These are phyloP conservation scores for Solanum ossicruentum DNA, from an alignment of 257 asterid species.

Conservation along the genomic window DNA sequence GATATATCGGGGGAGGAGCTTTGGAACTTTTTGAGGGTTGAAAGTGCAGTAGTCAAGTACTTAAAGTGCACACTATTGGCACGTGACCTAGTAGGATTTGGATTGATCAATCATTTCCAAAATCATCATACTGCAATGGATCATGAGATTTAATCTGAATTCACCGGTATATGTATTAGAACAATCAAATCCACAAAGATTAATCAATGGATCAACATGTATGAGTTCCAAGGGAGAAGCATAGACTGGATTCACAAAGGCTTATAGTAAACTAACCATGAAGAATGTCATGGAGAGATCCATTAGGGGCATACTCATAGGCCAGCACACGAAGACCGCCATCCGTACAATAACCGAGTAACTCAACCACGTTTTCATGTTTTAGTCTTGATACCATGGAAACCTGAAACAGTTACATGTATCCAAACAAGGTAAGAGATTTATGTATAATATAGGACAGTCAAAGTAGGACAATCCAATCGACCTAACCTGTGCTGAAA, in stretches of 20 bases:
- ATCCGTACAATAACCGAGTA: slow-evolving; percentile 61
- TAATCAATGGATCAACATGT: not conserved
- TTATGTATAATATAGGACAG: not conserved
- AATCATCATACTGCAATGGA: not conserved
- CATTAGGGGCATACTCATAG: slow-evolving; percentile 59
- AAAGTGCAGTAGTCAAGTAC: not conserved
- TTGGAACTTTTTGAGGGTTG: not conserved
- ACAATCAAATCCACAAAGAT: not conserved
- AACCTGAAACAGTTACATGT: slow-evolving; percentile 26
- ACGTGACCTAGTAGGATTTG: not conserved
- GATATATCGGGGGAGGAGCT: not conserved
- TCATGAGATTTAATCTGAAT: not conserved
- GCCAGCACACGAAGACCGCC: slow-evolving; percentile 59
- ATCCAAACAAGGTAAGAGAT: not conserved
- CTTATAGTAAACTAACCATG: slow-evolving; percentile 38
- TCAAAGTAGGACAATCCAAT: not conserved
- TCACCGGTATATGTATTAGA: not conserved
- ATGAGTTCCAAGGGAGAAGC: not conserved
- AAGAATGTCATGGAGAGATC: slow-evolving; percentile 73
- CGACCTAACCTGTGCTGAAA: slow-evolving; percentile 47
- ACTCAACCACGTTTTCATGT: slow-evolving; percentile 54
- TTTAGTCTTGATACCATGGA: slow-evolving; percentile 74
- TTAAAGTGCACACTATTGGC: not conserved
- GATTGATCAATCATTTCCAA: not conserved
- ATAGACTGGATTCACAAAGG: not conserved